A percentile compares a stretch with the other conserved stretches of the same genome.
Evolutionary conservation across 176 grass and related monocot genomes (phyloP).

Genomic region (Puya raimondii): DNA sequence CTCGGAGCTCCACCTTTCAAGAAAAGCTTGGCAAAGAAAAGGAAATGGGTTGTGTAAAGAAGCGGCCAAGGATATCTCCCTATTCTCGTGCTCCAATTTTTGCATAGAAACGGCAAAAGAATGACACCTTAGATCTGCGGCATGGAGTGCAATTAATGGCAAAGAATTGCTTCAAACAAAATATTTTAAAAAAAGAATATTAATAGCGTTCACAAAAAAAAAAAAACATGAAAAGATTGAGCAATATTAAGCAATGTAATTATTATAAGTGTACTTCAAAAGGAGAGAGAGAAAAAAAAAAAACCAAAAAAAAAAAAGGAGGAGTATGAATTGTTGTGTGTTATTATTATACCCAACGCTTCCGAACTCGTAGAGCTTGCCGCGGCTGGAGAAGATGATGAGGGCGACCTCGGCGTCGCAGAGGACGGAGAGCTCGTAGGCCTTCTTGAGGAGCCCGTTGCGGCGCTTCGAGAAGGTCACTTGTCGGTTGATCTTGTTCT

Average conservation of each 20-base stretch:
- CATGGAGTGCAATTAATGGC: conserved; percentile 22
- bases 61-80: neutral
- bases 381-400: conserved; percentile 64
- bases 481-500: conserved; percentile 64
- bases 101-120: conserved; percentile 34
- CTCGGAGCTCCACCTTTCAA: neutral
- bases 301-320: conserved; percentile 3
- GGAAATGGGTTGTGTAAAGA: neutral
- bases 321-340: neutral
- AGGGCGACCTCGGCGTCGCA: conserved; percentile 88
- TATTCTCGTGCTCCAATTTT: conserved; percentile 17
- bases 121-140: conserved; percentile 26
- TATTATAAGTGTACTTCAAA: too few relatives aligned
- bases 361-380: conserved; percentile 95
- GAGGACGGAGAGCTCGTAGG: conserved; percentile 79
- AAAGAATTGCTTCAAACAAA: conserved; percentile 9
- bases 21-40: neutral
- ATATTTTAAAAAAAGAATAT: conserved; percentile 6
- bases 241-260: conserved; percentile 3
- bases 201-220: neutral
- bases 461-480: conserved; percentile 95
- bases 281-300: neutral
- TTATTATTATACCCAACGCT: conserved; percentile 40
- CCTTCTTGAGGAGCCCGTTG: conserved; percentile 86
- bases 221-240: conserved; percentile 13